A percentile compares a stretch with the other conserved stretches of the same genome.
Conservation (phyloP, 2,329 filamentous ascomycete genomes). For the Stromatinia cepivora region DNA sequence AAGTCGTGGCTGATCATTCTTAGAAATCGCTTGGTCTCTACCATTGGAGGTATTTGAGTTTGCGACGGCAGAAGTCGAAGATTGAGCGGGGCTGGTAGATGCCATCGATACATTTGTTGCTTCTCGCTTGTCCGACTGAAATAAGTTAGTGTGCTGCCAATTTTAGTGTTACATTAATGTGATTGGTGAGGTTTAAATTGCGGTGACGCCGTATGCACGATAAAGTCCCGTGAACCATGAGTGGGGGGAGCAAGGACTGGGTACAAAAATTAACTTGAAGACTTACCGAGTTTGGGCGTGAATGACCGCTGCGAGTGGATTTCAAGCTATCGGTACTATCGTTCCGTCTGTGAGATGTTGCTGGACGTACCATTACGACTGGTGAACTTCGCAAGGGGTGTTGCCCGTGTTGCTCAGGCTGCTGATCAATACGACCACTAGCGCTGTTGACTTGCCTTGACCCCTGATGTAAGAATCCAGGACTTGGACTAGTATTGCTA, state of each 20-base stretch:
- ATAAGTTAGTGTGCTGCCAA: slow-evolving; percentile 49
- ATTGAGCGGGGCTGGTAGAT: slow-evolving; percentile 47
- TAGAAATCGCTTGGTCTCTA: slow-evolving; percentile 45
- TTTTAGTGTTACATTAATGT: slow-evolving; percentile 30
- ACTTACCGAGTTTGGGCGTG: slow-evolving; percentile 68
- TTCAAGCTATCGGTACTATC: slow-evolving; percentile 66
- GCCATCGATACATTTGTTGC: slow-evolving; percentile 46
- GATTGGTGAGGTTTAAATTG: slow-evolving; percentile 40
- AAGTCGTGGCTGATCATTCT: slow-evolving; percentile 55
- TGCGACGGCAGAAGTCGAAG: slow-evolving; percentile 31
- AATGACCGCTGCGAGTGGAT: slow-evolving; percentile 58
- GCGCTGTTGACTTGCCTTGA: slow-evolving; percentile 37
- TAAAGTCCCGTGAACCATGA: slow-evolving; percentile 26
- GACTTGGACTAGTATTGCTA: slow-evolving; percentile 23
- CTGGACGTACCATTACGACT: slow-evolving; percentile 33
- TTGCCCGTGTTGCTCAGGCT: slow-evolving; percentile 37
- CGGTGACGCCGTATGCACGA: slow-evolving; percentile 30
- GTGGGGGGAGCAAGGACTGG: slow-evolving; percentile 17
- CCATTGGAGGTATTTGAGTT: slow-evolving; percentile 41
- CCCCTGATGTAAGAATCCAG: slow-evolving; percentile 34
- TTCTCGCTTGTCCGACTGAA: slow-evolving; percentile 61
- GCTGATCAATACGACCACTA: slow-evolving; percentile 39
- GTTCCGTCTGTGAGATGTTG: slow-evolving; percentile 43
- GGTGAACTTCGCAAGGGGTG: slow-evolving; percentile 41
- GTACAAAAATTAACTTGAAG: slow-evolving; percentile 18